Evolutionary conservation across 208 protist genomes (phyloP), one percentile per base, ranked within the genome.

Genomic region (Crithidia fasciculata): DNA sequence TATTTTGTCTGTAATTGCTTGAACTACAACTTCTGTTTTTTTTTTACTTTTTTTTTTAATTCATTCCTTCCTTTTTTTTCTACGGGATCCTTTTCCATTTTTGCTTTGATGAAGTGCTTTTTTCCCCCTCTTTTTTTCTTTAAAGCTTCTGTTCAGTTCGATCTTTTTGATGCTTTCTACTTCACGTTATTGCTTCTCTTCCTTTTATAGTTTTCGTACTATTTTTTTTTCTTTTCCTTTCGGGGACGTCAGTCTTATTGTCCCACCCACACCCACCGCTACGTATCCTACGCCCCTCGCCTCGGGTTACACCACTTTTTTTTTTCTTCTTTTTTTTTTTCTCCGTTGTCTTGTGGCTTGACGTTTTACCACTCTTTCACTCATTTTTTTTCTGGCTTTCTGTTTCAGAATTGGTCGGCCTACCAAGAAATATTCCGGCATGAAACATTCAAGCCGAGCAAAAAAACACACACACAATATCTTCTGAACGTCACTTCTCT

Each of bases 171-270:
- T 15, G 12, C 9, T 49, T 49, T 49, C 45, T 13, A 8, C 12
- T 49, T 49, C 12, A 8, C 45, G 45, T 13, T 49, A 13, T 49
- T 49, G 9, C 45, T 49, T 19, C 16, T 18, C n/a, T 55, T 15
- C n/a, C 3, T 15, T 55, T 18, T 18, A 18, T 18, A 18, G 8
- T 55, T 55, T 55, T 12, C 15, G 8, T 55, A 18, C 45, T 49
- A 13, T 63, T 52, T 50, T 63, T 50, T 50, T 52, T 47, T 50
- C 50, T 52, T 63, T 63, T 63, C 43, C 13, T 56, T 62, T 62
- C 56, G 12, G 4, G 13, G 39, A 45, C 39, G 56, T n/a, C 37
- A 28, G 56, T 18, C 56, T 45, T 44, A 45, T 45, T 44, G 3
- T 18, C 10, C 6, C 41, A 13, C 45, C 45, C 45, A 8, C 45